These are phyloP conservation scores for Globisporangium orthogonon DNA, from an alignment of 352 stramenopile species.

Conservation along the genomic window DNA sequence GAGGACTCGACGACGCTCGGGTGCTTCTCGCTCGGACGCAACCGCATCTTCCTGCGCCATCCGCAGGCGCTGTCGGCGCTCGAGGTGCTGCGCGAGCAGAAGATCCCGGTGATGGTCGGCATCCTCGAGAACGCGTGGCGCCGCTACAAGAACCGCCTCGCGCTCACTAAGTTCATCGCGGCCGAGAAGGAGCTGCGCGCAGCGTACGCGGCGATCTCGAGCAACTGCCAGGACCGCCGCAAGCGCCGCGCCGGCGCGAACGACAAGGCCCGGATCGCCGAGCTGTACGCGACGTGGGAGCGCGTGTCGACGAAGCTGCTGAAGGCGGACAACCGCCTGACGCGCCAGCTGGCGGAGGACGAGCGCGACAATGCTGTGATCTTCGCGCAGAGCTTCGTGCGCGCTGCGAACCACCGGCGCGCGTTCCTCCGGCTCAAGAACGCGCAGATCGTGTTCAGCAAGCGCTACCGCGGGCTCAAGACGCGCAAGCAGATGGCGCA, in stretches of 20 bases:
- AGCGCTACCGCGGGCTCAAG: conserved; percentile 67
- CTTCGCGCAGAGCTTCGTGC: conserved; percentile 74
- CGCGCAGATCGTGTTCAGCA: conserved; percentile 71
- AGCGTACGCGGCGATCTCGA: conserved; percentile 41
- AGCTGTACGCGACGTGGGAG: conserved; percentile 63
- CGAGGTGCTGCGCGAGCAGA: conserved; percentile 71
- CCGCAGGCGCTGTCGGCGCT: conserved; percentile 85
- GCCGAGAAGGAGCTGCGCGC: conserved; percentile 45
- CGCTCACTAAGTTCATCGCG: conserved; percentile 49
- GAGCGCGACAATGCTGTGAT: conserved; percentile 65
- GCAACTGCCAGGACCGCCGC: conserved; percentile 64
- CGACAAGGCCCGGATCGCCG: conserved; percentile 43
- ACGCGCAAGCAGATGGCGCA: conserved; percentile 64
- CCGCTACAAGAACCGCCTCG: conserved; percentile 73
- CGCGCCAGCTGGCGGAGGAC: conserved; percentile 36
- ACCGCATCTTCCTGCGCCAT: conserved; percentile 89
- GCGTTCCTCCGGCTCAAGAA: conserved; percentile 48
- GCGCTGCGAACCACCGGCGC: conserved; percentile 37
- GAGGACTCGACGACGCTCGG: conserved; percentile 70
- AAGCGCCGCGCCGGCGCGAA: conserved; percentile 50
- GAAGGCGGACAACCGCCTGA: conserved; percentile 35
- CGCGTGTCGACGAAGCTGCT: conserved; percentile 44
- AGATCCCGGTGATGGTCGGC: conserved; percentile 71
- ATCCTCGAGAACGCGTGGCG: conserved; percentile 84
- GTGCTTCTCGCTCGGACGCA: conserved; percentile 79